Percentiles rank a stretch among this genome's conserved stretches.
phyloP scores from a whole-genome alignment of 768 basidiomycete species.

The Psilocybe azurescens region DNA sequence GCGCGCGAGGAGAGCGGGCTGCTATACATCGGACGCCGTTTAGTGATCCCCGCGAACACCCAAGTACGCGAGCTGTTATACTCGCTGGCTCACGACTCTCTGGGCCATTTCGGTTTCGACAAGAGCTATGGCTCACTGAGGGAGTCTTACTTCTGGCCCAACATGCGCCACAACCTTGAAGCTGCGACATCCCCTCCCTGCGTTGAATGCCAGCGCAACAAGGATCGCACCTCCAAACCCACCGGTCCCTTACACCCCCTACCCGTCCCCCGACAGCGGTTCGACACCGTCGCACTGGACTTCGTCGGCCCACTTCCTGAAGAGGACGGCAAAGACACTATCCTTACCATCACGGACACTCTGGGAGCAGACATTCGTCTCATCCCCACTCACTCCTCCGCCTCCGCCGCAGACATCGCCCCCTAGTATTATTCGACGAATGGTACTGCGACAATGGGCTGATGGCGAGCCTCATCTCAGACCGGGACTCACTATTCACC shows the following conservation, averaged over 20 bases:
- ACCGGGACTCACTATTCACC: slow-evolving; percentile 33
- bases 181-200: slow-evolving; percentile 35
- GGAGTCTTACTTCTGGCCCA: slow-evolving; percentile 36
- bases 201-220: slow-evolving; percentile 39
- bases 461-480: slow-evolving; percentile 34
- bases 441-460: no score
- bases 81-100: slow-evolving; percentile 31
- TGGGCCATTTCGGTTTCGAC: slow-evolving; percentile 41
- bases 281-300: no score
- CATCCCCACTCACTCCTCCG: background rate
- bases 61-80: slow-evolving; percentile 29
- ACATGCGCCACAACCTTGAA: slow-evolving; percentile 41
- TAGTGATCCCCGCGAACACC: slow-evolving; percentile 27
- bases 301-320: no score
- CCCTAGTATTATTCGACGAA: slow-evolving; percentile 29
- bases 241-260: slow-evolving; percentile 38
- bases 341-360: no score
- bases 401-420: slow-evolving; percentile 24
- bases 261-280: slow-evolving; percentile 20
- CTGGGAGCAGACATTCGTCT: no score
- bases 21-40: slow-evolving; percentile 24
- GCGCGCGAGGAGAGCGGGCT: slow-evolving; percentile 19
- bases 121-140: slow-evolving; percentile 32
- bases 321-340: no score
- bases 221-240: no score